These are phyloP conservation scores for Aureobasidium sp. DNA, from an alignment of 2,329 filamentous ascomycete genomes.

Conservation along the genomic window DNA sequence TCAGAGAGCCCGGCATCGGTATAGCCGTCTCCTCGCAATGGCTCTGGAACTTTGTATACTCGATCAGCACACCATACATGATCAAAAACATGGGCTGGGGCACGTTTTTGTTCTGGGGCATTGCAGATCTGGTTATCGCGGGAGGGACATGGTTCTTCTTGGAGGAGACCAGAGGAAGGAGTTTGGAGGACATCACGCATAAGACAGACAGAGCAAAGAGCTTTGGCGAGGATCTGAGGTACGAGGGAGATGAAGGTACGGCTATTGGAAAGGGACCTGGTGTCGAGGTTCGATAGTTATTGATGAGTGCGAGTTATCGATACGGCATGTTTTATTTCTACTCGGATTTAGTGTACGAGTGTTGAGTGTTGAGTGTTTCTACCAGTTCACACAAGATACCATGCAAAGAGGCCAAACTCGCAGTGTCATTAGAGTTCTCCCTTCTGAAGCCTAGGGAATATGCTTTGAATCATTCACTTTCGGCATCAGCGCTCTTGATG, in stretches of 20 bases:
- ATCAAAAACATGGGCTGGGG: slow-evolving; percentile 39
- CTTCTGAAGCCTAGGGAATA: too few species aligned
- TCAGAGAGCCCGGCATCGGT: slow-evolving; percentile 43
- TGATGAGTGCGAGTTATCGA: not conserved
- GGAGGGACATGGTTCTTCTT: slow-evolving; percentile 30
- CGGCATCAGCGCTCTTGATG: too few species aligned
- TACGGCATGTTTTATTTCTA: not conserved
- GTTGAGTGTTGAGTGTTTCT: not conserved
- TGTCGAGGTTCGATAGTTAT: not conserved
- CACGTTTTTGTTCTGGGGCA: slow-evolving; percentile 40
- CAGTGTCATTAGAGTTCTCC: too few species aligned
- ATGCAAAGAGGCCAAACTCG: too few species aligned
- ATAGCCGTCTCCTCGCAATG: slow-evolving; percentile 43
- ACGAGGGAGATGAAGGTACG: not conserved
- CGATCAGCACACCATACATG: slow-evolving; percentile 42
- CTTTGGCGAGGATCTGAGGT: not conserved
- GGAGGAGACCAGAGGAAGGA: slow-evolving; percentile 29
- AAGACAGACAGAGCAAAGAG: slow-evolving; percentile 4
- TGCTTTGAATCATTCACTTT: too few species aligned
- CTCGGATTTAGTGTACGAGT: not conserved
- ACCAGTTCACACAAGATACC: not conserved
- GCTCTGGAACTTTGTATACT: slow-evolving; percentile 36
- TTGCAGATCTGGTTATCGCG: slow-evolving; percentile 36
- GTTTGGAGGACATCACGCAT: slow-evolving; percentile 26
- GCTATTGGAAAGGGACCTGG: not conserved